phyloP scores from a whole-genome alignment of 345 rosid species.

The Carallia brachiata region DNA sequence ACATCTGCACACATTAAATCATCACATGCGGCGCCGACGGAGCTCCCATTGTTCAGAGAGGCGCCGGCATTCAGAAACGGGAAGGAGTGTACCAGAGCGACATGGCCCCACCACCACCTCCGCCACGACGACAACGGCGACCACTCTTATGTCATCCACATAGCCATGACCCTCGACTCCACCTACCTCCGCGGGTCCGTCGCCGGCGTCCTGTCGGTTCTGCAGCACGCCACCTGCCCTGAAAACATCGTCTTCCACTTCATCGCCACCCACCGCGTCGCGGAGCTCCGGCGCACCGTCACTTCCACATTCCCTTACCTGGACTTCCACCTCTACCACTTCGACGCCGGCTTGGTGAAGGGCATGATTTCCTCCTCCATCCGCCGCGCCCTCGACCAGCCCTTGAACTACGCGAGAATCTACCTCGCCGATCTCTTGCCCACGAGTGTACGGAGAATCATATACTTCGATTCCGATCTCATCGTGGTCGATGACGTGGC shows the following conservation, averaged over 20 bases:
- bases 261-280: slow-evolving; percentile 49
- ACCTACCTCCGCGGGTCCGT: slow-evolving; percentile 88
- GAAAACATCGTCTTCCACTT: slow-evolving; percentile 87
- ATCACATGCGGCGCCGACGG: slow-evolving; percentile 7
- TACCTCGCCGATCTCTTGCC: slow-evolving; percentile 84
- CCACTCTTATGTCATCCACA: slow-evolving; percentile 53
- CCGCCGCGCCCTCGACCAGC: slow-evolving; percentile 78
- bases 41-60: slow-evolving; percentile 51
- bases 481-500: slow-evolving; percentile 85
- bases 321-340: slow-evolving; percentile 63
- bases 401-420: slow-evolving; percentile 83
- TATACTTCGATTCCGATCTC: slow-evolving; percentile 88
- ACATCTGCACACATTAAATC: neutral
- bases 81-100: slow-evolving; percentile 44
- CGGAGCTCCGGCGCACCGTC: slow-evolving; percentile 55
- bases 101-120: slow-evolving; percentile 4
- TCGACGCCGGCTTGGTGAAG: slow-evolving; percentile 57
- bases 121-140: slow-evolving; percentile 22
- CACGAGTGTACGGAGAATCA: slow-evolving; percentile 51
- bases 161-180: slow-evolving; percentile 82
- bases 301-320: slow-evolving; percentile 73
- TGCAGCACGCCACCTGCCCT: slow-evolving; percentile 80
- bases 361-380: slow-evolving; percentile 72
- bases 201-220: slow-evolving; percentile 80
- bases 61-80: slow-evolving; percentile 81